Evolutionary conservation across 768 basidiomycete species (phyloP).

Genomic region (Tricholoma saponaceum): DNA sequence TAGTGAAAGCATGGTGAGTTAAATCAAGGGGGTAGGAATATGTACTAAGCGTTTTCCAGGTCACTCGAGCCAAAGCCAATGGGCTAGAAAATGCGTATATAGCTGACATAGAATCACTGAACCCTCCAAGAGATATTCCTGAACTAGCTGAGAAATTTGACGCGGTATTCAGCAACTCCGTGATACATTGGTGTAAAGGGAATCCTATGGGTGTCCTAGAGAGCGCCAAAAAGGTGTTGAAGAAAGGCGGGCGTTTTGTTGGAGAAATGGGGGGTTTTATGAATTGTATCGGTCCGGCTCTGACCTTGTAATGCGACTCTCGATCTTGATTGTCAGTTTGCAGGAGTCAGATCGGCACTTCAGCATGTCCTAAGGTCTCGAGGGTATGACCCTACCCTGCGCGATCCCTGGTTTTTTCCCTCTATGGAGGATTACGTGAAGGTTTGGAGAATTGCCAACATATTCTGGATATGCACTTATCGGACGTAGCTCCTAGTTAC

Average conservation of each 20-base stretch:
- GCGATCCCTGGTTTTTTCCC: constrained; percentile 88
- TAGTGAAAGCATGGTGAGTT: constrained; percentile 67
- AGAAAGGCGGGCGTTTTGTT: constrained; percentile 66
- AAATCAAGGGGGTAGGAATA: not conserved
- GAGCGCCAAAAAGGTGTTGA: constrained; percentile 57
- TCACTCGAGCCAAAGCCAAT: constrained; percentile 45
- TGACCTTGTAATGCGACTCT: not conserved
- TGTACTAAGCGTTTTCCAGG: constrained; percentile 31
- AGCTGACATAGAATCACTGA: constrained; percentile 50
- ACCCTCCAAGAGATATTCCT: constrained; percentile 29
- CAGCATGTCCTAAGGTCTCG: constrained; percentile 46
- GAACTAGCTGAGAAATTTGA: constrained; percentile 47
- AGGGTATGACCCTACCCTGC: constrained; percentile 51
- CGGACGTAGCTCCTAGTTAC: constrained; percentile 45
- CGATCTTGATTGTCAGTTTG: not conserved
- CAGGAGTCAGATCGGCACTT: constrained; percentile 60
- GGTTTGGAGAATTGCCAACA: constrained; percentile 28
- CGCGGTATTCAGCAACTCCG: constrained; percentile 77
- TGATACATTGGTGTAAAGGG: constrained; percentile 82
- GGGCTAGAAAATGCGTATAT: constrained; percentile 45
- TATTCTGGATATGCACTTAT: not conserved
- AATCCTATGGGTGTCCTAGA: constrained; percentile 64
- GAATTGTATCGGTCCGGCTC: constrained; percentile 57
- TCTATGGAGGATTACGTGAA: constrained; percentile 60
- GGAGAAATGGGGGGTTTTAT: constrained; percentile 77